Evolutionary conservation across 768 basidiomycete species (phyloP).

Genomic region (Amanita polypyramis): DNA sequence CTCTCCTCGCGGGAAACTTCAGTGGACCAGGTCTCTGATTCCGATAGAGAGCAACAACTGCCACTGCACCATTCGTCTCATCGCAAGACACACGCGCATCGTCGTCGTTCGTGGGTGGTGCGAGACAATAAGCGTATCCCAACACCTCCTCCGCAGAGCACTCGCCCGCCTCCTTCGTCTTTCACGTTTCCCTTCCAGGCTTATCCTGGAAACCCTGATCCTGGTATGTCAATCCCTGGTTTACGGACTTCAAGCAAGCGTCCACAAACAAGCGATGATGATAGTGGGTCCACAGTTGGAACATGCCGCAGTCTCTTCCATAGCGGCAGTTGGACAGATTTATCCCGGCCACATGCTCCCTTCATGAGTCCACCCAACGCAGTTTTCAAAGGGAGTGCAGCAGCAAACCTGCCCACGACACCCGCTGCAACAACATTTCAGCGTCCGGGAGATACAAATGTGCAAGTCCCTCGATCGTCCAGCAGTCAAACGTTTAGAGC

Average conservation of each 20-base stretch:
- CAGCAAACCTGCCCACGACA: slow-evolving; percentile 21
- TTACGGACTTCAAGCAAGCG: slow-evolving; percentile 11
- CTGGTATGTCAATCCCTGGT: slow-evolving; percentile 31
- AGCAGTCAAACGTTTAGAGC: slow-evolving; percentile 48
- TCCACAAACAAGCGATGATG: slow-evolving; percentile 16
- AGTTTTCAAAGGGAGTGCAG: slow-evolving; percentile 36
- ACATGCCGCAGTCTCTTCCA: slow-evolving; percentile 11
- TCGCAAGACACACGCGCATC: slow-evolving; percentile 1
- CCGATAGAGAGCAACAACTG: slow-evolving; percentile 7
- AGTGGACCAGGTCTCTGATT: slow-evolving; percentile 12
- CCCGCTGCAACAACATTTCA: slow-evolving; percentile 9
- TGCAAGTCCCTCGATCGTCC: slow-evolving; percentile 26
- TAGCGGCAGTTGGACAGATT: slow-evolving; percentile 14
- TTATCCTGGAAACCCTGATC: slow-evolving; percentile 59
- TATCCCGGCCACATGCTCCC: slow-evolving; percentile 36
- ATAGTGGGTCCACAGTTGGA: slow-evolving; percentile 12
- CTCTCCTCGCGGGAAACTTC: slow-evolving; percentile 10
- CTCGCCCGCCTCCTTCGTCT: slow-evolving; percentile 22
- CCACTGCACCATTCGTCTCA: slow-evolving; percentile 3
- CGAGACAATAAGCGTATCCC: slow-evolving; percentile 3
- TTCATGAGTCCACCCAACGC: slow-evolving; percentile 29
- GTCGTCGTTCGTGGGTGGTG: slow-evolving; percentile 10
- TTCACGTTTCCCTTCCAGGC: slow-evolving; percentile 46
- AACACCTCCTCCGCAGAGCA: slow-evolving; percentile 1
- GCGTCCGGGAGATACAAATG: slow-evolving; percentile 1